Evolutionary conservation across 2,329 filamentous ascomycete genomes (phyloP).

Genomic region (Fusarium begoniae): DNA sequence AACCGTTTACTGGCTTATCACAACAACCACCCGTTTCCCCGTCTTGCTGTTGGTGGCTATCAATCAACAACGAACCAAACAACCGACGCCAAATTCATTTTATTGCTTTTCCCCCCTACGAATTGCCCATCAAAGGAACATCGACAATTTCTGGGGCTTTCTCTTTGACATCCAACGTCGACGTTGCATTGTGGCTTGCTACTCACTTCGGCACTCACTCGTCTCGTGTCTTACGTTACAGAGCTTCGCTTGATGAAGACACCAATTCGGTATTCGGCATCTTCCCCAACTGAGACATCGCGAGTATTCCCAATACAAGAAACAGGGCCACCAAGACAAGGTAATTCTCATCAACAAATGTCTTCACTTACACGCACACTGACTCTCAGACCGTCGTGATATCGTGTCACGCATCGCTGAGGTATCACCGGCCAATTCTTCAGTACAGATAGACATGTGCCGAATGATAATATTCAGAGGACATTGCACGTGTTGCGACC

Average conservation of each 20-base stretch:
- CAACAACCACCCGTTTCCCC: not conserved
- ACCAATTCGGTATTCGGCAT: slow-evolving; percentile 3
- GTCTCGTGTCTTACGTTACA: slow-evolving; percentile 15
- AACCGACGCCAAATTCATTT: not conserved
- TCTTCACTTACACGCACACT: not conserved
- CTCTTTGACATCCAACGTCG: not conserved
- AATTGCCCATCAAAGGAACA: not conserved
- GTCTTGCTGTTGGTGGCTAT: not conserved
- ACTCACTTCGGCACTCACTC: not conserved
- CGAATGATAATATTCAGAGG: slow-evolving; percentile 57
- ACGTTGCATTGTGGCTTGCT: slow-evolving; percentile 27
- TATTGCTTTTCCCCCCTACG: not conserved
- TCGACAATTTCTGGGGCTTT: not conserved
- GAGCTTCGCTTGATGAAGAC: slow-evolving; percentile 21
- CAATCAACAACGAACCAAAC: not conserved
- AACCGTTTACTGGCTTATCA: not conserved
- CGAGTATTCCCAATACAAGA: not conserved
- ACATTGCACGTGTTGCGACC: slow-evolving; percentile 54
- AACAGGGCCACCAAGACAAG: not conserved
- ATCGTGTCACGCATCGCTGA: not conserved
- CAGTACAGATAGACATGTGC: slow-evolving; percentile 51
- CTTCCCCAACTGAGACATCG: slow-evolving; percentile 12
- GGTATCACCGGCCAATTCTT: not conserved
- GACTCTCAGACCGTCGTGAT: not conserved
- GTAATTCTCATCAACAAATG: not conserved